Base-by-base conservation (phyloP, 495 filamentous ascomycete species). In the Monascus purpureus region DNA sequence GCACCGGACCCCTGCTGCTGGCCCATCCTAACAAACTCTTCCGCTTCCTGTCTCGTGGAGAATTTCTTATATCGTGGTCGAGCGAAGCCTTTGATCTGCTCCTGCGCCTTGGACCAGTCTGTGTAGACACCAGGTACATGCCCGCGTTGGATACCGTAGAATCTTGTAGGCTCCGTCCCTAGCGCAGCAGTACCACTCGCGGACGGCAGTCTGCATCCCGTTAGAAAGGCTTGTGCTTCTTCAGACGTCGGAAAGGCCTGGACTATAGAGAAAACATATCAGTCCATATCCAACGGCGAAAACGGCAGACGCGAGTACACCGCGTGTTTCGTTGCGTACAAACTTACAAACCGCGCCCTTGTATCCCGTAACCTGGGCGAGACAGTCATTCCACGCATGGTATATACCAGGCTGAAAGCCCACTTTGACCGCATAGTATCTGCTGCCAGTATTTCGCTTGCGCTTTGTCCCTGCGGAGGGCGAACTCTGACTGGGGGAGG, bases 341-440 rank as follows among this genome's bases (percentile, higher is more conserved):
- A 31, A 70, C 80, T 52, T 60, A 90, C 83, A 92, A 15, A 66
- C 61, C 24, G 87, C 82, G 25, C 82, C 79, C 48, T 81, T 82
- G 53, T 75, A 93, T n/a, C 87, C 87, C 6, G 69, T 77, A 27
- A 82, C 79, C 49, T 93, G 82, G 29, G 67, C 66, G 47, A 88
- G 59, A 47, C 85, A 94, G 32, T 90, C 80, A 12, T 57, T 53
- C 82, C 83, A 97, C 29, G 59, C 75, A 43, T 73, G 69, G 53
- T 94, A 97, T n/a, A 97, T 74, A 3, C 85, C 90, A 1, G 90
- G 85, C 16, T 61, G 70, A 36, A 70, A 66, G 6, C 90, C 90
- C 13, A 61, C 65, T 24, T 77, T 75, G 15, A 97, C 90, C 8
- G 80, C 84, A 53, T 96, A 97, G 56, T 76, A 94, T 57, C 90